A percentile compares a stretch with the other conserved stretches of the same genome.
Conservation (phyloP, 108 stramenopile species). For the Cyclotella kingstonii region DNA sequence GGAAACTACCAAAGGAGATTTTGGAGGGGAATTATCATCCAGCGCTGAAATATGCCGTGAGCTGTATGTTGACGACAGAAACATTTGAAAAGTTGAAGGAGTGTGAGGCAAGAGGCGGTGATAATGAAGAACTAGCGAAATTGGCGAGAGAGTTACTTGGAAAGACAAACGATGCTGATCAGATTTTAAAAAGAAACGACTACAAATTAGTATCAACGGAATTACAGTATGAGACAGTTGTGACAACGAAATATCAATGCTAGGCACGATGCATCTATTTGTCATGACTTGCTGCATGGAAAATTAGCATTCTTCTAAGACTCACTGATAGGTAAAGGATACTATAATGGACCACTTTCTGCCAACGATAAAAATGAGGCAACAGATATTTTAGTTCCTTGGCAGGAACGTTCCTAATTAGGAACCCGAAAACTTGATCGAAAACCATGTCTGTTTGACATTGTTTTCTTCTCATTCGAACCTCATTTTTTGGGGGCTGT, state of each 20-base stretch:
- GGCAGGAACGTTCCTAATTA: too few relatives aligned
- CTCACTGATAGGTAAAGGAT: too few relatives aligned
- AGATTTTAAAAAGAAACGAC: constrained; percentile 24
- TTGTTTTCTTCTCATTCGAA: too few relatives aligned
- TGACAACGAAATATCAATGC: constrained; percentile 32
- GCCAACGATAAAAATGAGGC: too few relatives aligned
- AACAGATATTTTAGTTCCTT: too few relatives aligned
- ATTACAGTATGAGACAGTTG: constrained; percentile 33
- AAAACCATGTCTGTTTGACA: too few relatives aligned
- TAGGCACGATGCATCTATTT: too few relatives aligned
- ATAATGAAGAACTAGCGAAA: constrained; percentile 28
- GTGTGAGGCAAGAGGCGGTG: constrained; percentile 23
- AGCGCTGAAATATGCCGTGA: constrained; percentile 48
- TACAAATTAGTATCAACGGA: constrained; percentile 43
- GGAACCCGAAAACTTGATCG: too few relatives aligned
- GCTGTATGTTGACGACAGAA: constrained; percentile 28
- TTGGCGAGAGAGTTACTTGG: constrained; percentile 42
- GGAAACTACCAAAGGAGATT: constrained; percentile 27
- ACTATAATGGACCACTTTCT: too few relatives aligned
- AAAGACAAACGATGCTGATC: constrained; percentile 31
- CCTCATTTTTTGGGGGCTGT: too few relatives aligned
- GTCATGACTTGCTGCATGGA: too few relatives aligned
- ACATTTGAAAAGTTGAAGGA: constrained; percentile 26
- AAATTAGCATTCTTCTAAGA: too few relatives aligned
- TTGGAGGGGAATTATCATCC: constrained; percentile 50